phyloP scores from a whole-genome alignment of 169 alveolate genomes.

The Plasmodium chabaudi region DNA sequence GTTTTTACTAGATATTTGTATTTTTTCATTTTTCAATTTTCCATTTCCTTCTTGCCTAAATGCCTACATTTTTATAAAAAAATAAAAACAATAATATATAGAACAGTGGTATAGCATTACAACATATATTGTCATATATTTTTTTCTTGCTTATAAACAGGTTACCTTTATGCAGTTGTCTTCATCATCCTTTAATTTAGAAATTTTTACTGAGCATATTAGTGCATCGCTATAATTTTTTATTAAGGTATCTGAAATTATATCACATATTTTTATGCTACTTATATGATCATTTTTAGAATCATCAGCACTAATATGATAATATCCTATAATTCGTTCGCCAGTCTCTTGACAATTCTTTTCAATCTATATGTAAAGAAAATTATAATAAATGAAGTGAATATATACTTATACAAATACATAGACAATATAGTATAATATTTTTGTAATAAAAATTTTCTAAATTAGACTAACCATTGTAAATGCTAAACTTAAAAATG shows the following conservation, averaged over 20 bases:
- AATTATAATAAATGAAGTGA: neutral
- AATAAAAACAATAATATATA: neutral
- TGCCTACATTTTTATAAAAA: conserved; percentile 31
- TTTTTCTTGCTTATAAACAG: neutral
- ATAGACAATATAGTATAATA: neutral
- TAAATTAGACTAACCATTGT: conserved; percentile 23
- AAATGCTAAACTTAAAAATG: conserved; percentile 61
- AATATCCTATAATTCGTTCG: conserved; percentile 59
- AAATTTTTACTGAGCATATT: conserved; percentile 44
- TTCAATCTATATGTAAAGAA: conserved; percentile 27
- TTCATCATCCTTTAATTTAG: conserved; percentile 24
- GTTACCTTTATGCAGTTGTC: conserved; percentile 55
- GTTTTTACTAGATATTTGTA: conserved; percentile 19
- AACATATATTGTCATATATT: too few relatives aligned
- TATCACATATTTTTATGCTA: conserved; percentile 60
- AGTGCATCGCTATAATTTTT: conserved; percentile 60
- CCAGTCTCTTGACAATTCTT: conserved; percentile 44
- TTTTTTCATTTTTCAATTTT: conserved; percentile 25
- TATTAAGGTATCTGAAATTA: conserved; percentile 41
- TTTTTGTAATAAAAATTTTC: neutral
- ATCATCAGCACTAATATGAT: conserved; percentile 53
- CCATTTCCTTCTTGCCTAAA: conserved; percentile 27
- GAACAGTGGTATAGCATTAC: neutral
- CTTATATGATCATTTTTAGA: conserved; percentile 44
- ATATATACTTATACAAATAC: too few relatives aligned